phyloP scores from a whole-genome alignment of 352 stramenopile genomes.

The Phytopythium mirpurense region DNA sequence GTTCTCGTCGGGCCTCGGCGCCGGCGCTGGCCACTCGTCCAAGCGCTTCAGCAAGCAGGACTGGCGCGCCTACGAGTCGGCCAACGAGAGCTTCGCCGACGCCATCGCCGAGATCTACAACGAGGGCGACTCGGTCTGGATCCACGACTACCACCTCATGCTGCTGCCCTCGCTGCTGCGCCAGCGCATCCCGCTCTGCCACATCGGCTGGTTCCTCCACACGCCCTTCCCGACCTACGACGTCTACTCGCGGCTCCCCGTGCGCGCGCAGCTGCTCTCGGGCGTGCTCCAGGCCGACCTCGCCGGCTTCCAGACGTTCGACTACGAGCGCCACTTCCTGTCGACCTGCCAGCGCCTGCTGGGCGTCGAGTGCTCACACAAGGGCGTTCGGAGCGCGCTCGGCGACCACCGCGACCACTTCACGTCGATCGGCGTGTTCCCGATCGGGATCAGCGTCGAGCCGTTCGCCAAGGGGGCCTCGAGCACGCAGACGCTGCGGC shows the following conservation, averaged over 20 bases:
- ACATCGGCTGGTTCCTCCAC: slow-evolving; percentile 88
- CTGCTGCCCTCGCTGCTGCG: slow-evolving; percentile 80
- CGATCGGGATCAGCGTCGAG: slow-evolving; percentile 83
- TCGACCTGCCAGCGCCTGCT: slow-evolving; percentile 77
- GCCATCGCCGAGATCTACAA: slow-evolving; percentile 85
- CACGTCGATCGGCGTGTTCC: slow-evolving; percentile 84
- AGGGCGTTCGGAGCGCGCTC: slow-evolving; percentile 66
- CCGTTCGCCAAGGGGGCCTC: slow-evolving; percentile 65
- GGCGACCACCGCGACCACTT: slow-evolving; percentile 70
- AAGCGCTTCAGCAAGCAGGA: slow-evolving; percentile 87
- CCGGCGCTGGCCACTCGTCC: slow-evolving; percentile 38
- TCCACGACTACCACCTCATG: slow-evolving; percentile 91
- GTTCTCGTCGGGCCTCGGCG: slow-evolving; percentile 23
- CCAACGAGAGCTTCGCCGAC: slow-evolving; percentile 84
- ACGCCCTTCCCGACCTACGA: slow-evolving; percentile 85
- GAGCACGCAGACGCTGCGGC: slow-evolving; percentile 46
- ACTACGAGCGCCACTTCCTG: slow-evolving; percentile 87
- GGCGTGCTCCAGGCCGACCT: slow-evolving; percentile 83
- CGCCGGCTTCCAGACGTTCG: slow-evolving; percentile 87
- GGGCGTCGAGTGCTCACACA: slow-evolving; percentile 64
- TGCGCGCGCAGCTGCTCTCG: slow-evolving; percentile 66
- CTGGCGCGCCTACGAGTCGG: slow-evolving; percentile 86
- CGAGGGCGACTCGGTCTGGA: slow-evolving; percentile 85
- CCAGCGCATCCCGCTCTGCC: slow-evolving; percentile 57
- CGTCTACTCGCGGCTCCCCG: slow-evolving; percentile 80